Percentiles rank a stretch among this genome's conserved stretches.
Evolutionary conservation across 345 rosid genomes (phyloP).

Genomic region (Linum usitatissimum): DNA sequence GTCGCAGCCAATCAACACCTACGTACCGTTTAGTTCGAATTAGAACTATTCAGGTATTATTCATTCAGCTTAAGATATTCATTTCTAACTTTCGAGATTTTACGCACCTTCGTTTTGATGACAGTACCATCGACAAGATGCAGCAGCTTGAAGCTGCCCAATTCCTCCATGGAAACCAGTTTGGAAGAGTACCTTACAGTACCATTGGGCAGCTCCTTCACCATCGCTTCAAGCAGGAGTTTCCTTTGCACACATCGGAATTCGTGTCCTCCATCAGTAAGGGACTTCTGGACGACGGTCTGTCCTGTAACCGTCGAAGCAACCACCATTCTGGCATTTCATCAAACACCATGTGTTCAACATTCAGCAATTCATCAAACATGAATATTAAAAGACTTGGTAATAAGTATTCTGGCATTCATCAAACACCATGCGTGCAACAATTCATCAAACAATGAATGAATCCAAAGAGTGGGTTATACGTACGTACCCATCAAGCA

Average conservation of each 20-base stretch:
- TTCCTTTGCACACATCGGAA: background rate
- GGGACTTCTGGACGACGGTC: background rate
- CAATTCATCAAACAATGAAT: too few relatives aligned
- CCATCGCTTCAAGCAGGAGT: background rate
- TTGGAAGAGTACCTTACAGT: background rate
- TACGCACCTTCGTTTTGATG: background rate
- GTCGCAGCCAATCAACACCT: conserved; percentile 7
- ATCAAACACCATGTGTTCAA: too few relatives aligned
- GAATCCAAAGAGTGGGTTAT: too few relatives aligned
- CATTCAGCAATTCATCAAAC: too few relatives aligned
- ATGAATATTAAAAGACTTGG: too few relatives aligned
- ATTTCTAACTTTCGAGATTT: background rate
- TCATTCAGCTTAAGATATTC: background rate
- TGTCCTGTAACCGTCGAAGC: background rate
- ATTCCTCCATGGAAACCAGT: background rate
- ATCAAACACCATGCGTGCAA: background rate
- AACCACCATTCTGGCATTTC: background rate
- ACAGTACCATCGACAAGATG: background rate
- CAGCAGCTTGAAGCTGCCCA: background rate
- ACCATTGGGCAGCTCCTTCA: background rate
- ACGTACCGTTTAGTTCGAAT: background rate
- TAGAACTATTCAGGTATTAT: background rate
- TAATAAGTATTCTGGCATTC: background rate
- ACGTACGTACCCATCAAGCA: too few relatives aligned
- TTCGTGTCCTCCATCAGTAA: background rate